These are phyloP conservation scores for Neofusicoccum sp. DNA, from an alignment of 2,329 filamentous ascomycete genomes.

Conservation along the genomic window DNA sequence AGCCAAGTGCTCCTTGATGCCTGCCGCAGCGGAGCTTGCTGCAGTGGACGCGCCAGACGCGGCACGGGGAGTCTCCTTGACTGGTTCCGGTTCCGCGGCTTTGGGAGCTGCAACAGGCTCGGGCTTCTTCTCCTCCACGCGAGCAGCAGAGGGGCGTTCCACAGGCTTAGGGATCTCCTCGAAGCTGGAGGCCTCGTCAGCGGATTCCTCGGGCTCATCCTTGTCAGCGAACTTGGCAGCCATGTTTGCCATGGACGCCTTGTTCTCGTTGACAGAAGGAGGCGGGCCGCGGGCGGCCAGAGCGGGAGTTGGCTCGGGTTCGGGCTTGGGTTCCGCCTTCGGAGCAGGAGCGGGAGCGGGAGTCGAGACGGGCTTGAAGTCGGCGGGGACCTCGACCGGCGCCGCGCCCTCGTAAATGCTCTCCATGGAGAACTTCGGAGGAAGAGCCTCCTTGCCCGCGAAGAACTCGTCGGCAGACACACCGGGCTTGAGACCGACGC, in stretches of 20 bases:
- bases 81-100: conserved; percentile 44
- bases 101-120: conserved; percentile 39
- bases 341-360: conserved; percentile 48
- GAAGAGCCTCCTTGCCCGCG: conserved; percentile 75
- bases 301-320: conserved; percentile 47
- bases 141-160: conserved; percentile 53
- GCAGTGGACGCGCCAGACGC: conserved; percentile 40
- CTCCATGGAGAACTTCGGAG: conserved; percentile 90
- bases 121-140: conserved; percentile 41
- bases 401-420: conserved; percentile 83
- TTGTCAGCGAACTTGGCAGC: conserved; percentile 83
- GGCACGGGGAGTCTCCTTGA: neutral
- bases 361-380: conserved; percentile 56
- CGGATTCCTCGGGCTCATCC: conserved; percentile 58
- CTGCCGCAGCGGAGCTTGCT: conserved; percentile 47
- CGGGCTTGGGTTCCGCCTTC: conserved; percentile 51
- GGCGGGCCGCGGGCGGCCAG: conserved; percentile 51
- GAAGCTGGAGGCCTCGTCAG: conserved; percentile 75
- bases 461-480: conserved; percentile 83
- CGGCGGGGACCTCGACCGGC: conserved; percentile 71
- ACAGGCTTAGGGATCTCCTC: conserved; percentile 78
- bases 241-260: conserved; percentile 79
- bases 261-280: conserved; percentile 77
- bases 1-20: conserved; percentile 64
- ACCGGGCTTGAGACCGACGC: conserved; percentile 74